Percentiles rank a stretch among this genome's conserved stretches.
Conservation (phyloP, 768 basidiomycete genomes). For the Mycena olivaceomarginata region DNA sequence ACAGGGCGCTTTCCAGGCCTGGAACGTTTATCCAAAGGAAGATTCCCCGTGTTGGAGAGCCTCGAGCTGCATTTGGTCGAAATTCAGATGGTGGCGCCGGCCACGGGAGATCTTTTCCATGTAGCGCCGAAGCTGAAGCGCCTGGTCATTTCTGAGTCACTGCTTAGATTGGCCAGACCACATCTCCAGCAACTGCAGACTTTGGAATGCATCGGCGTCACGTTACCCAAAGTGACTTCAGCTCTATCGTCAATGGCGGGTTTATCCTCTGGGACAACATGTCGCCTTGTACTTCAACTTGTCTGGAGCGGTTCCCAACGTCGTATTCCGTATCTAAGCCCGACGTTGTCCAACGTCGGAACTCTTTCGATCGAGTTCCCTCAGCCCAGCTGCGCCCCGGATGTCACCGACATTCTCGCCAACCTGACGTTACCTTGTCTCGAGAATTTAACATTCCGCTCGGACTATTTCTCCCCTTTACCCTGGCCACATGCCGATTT, state of each 20-base stretch:
- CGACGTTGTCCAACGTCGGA: constrained; percentile 26
- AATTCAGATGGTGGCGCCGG: neutral
- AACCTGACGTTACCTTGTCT: constrained; percentile 23
- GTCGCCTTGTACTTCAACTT: constrained; percentile 33
- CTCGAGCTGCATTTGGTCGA: constrained; percentile 28
- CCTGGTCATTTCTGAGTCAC: constrained; percentile 27
- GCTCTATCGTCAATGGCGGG: constrained; percentile 17
- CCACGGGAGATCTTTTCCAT: constrained; percentile 26
- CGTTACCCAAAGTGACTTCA: constrained; percentile 23
- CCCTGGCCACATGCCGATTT: constrained; percentile 30
- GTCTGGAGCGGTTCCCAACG: constrained; percentile 29
- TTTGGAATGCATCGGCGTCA: constrained; percentile 35
- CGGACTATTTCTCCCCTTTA: constrained; percentile 14
- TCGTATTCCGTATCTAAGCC: constrained; percentile 32
- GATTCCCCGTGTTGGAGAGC: constrained; percentile 27
- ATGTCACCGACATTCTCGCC: constrained; percentile 33
- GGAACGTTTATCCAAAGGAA: constrained; percentile 28
- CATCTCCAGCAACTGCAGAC: constrained; percentile 32
- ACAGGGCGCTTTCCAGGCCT: constrained; percentile 15
- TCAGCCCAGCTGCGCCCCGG: constrained; percentile 23
- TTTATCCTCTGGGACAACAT: constrained; percentile 19
- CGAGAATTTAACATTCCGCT: constrained; percentile 22
- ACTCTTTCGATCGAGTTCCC: constrained; percentile 28
- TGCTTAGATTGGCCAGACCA: constrained; percentile 29
- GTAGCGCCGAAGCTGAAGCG: constrained; percentile 32